Evolutionary conservation across 2,329 filamentous ascomycete genomes (phyloP).

Genomic region (Trichophyton simii): DNA sequence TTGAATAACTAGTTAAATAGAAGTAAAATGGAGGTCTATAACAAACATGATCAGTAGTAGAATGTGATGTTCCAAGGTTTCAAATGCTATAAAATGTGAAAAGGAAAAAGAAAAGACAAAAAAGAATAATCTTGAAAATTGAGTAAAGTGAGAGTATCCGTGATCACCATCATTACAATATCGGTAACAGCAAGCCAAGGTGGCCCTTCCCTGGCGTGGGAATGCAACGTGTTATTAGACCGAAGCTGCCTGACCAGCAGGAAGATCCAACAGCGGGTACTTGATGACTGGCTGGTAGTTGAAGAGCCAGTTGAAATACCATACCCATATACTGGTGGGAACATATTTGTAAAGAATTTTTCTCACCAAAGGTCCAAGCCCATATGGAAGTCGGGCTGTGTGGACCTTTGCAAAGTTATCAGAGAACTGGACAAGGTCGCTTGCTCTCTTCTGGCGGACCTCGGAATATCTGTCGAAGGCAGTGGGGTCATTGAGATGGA

Average conservation of each 20-base stretch:
- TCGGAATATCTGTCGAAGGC: conserved; percentile 8
- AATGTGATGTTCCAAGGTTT: too few species aligned
- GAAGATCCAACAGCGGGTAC: conserved; percentile 1
- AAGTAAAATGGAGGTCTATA: too few species aligned
- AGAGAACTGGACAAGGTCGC: conserved; percentile 6
- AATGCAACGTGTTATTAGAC: background rate
- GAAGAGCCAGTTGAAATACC: conserved; percentile 8
- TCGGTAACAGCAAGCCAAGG: too few species aligned
- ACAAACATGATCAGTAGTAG: too few species aligned
- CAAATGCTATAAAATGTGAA: too few species aligned
- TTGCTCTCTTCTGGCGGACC: conserved; percentile 7
- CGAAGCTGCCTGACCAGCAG: background rate
- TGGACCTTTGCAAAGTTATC: conserved; percentile 8
- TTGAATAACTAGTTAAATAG: too few species aligned
- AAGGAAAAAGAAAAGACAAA: too few species aligned
- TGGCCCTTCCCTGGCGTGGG: too few species aligned
- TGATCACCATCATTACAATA: too few species aligned
- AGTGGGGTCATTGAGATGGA: conserved; percentile 3
- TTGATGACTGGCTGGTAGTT: conserved; percentile 8
- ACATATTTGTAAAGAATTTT: conserved; percentile 8
- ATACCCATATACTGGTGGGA: conserved; percentile 6
- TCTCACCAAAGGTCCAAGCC: conserved; percentile 6
- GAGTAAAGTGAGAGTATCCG: too few species aligned
- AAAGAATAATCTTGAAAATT: too few species aligned
- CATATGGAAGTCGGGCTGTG: conserved; percentile 7